Percentiles rank a stretch among this genome's conserved stretches.
phyloP scores from a whole-genome alignment of 1,139 yeast species.

The Hemisphaericaspora xylanilytica region DNA sequence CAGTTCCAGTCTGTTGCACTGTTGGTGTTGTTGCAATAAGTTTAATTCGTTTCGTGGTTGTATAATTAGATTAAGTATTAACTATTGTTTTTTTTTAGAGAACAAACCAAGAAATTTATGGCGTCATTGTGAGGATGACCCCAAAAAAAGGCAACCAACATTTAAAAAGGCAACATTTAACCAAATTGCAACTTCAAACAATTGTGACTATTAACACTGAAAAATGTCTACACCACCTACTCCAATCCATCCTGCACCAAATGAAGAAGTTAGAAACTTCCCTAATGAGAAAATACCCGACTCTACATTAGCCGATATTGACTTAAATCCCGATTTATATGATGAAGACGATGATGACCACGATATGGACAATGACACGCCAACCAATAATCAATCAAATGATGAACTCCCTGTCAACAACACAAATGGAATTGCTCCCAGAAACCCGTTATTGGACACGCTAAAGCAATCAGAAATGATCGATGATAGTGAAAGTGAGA shows the following conservation, averaged over 20 bases:
- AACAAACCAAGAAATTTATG: no score
- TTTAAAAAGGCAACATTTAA: neutral
- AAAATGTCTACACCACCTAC: constrained; percentile 36
- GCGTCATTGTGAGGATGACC: no score
- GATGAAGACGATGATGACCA: constrained; percentile 24
- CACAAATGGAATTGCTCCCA: constrained; percentile 3
- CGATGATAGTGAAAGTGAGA: constrained; percentile 9
- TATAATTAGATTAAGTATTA: no score
- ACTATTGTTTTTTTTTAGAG: no score
- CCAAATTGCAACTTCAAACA: no score
- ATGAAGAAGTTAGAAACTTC: constrained; percentile 37
- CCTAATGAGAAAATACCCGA: constrained; percentile 28
- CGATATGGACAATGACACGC: neutral
- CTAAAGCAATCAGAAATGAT: neutral
- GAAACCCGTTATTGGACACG: neutral
- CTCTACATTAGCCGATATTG: constrained; percentile 24
- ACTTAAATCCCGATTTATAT: constrained; percentile 42
- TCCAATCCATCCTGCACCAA: constrained; percentile 48
- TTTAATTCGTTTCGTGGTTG: no score
- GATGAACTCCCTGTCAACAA: neutral
- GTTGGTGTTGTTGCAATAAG: no score
- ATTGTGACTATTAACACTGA: no score
- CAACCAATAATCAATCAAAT: neutral
- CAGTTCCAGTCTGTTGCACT: no score
- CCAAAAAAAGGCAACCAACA: constrained; percentile 14